Conservation (phyloP, 2,329 filamentous ascomycete species). For the Alternaria ventricosa region DNA sequence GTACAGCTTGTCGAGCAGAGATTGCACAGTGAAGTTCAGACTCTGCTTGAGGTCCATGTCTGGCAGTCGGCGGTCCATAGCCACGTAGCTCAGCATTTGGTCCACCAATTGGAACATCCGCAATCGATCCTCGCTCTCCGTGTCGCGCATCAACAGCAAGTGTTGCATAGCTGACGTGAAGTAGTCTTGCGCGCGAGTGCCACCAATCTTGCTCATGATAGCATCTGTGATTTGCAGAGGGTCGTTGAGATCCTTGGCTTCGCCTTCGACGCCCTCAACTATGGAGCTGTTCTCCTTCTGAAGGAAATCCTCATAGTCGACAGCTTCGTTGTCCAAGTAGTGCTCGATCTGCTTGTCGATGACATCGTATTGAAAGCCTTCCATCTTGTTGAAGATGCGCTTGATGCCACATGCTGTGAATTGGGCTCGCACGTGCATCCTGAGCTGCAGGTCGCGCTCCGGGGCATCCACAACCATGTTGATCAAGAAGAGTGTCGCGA, state of each 20-base stretch:
- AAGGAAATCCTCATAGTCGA: conserved; percentile 97
- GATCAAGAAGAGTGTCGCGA: conserved; percentile 90
- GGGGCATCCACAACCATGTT: conserved; percentile 96
- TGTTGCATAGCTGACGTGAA: conserved; percentile 96
- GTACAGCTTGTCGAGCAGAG: conserved; percentile 90
- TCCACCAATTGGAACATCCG: conserved; percentile 98
- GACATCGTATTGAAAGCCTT: conserved; percentile 95
- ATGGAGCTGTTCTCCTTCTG: conserved; percentile 90
- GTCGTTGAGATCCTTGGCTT: conserved; percentile 90
- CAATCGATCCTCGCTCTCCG: conserved; percentile 87
- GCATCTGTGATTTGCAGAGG: conserved; percentile 93
- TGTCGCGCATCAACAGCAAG: conserved; percentile 88
- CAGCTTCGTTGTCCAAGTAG: conserved; percentile 91
- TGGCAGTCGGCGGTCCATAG: conserved; percentile 93
- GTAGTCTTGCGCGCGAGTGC: conserved; percentile 89
- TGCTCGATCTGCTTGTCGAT: conserved; percentile 98
- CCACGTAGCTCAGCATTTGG: conserved; percentile 98
- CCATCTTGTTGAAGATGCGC: conserved; percentile 94
- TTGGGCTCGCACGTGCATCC: conserved; percentile 93
- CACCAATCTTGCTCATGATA: conserved; percentile 83
- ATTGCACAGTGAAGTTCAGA: conserved; percentile 96
- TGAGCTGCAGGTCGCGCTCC: conserved; percentile 84
- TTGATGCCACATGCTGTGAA: conserved; percentile 96
- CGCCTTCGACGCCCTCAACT: conserved; percentile 84
- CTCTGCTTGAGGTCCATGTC: conserved; percentile 99